phyloP scores from a whole-genome alignment of 1,139 yeast species.

The Yamadazyma dendronema region DNA sequence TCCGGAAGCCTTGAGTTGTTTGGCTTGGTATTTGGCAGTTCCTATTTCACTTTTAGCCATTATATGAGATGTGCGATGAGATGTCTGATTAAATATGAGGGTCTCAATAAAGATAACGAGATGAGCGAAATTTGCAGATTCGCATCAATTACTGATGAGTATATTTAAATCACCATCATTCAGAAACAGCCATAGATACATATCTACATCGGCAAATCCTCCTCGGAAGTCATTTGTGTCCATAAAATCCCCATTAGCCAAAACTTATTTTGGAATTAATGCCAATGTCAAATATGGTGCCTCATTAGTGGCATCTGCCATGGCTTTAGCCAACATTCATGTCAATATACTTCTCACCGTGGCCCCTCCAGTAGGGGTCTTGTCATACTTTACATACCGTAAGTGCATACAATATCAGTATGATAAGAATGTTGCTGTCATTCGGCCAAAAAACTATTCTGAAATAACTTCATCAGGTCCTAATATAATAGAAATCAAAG shows the following conservation, averaged over 20 bases:
- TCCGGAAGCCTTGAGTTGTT: conserved; percentile 78
- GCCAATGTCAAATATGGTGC: conserved; percentile 29
- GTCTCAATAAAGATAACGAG: too few species aligned
- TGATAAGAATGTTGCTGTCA: conserved; percentile 14
- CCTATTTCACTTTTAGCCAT: conserved; percentile 51
- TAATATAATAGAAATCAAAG: conserved; percentile 22
- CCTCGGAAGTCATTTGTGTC: conserved; percentile 35
- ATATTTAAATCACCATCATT: too few species aligned
- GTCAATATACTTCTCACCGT: conserved; percentile 34
- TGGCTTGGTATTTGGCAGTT: conserved; percentile 77
- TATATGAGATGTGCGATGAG: conserved; percentile 3
- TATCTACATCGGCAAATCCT: conserved; percentile 14
- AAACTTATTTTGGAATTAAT: conserved; percentile 31
- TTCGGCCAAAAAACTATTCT: conserved; percentile 10
- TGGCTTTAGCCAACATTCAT: conserved; percentile 34
- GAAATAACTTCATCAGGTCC: conserved; percentile 6
- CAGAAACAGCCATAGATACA: background rate
- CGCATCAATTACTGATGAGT: background rate
- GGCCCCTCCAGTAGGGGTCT: conserved; percentile 36
- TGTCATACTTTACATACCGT: conserved; percentile 23
- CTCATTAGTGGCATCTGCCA: conserved; percentile 25
- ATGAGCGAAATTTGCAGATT: background rate
- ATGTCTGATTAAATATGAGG: background rate
- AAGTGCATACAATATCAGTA: conserved; percentile 16
- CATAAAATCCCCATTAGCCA: conserved; percentile 22